Evolutionary conservation across 2,329 filamentous ascomycete genomes (phyloP), one percentile per base, ranked within the genome.

Genomic region (Fusarium euwallaceae): DNA sequence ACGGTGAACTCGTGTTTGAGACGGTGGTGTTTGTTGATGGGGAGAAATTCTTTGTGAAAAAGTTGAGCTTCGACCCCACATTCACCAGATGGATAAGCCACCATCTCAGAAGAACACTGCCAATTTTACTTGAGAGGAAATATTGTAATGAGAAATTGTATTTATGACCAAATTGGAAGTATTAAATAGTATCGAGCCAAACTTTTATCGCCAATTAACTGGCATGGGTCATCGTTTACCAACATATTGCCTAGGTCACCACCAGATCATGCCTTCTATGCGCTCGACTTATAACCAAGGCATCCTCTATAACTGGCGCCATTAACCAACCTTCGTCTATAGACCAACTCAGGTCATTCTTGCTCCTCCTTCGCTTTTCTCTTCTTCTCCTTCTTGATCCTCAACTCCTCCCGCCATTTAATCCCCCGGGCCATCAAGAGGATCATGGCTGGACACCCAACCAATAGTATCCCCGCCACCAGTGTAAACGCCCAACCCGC

Each of bases 401-500:
- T 79, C 58, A 81, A 71, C 37, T 82, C 77, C 6, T 78, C 74
- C 34, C 88, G 81, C 87, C 87, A 89, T 51, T 70, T 76, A 11
- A 85, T 79, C 0, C 88, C 88, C 43, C 79, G 81, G 4, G 70
- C 69, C 81, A 87, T 85, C 4, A 88, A 78, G 4, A 84, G 64
- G 17, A 85, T 67, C 37, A 89, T 61, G 3, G 83, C 77, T 1
- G 86, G 84, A n/a, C 81, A 78, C 3, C 83, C 82, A 0, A 83
- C 68, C 0, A 87, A 60, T 56, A 85, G 86, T 4, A 89, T 59
- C 1, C 82, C 73, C 0, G 83, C 88, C 4, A 88, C 74, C 8
- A 90, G 75, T 0, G 85, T 87, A 69, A 88, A 89, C 0, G 87
- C 84, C 84, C 88, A 88, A 0, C 88, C 89, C 0, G 83, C 76